Base-by-base conservation (phyloP, 805 yeast genomes). In the Barnettozyma vustinii region DNA sequence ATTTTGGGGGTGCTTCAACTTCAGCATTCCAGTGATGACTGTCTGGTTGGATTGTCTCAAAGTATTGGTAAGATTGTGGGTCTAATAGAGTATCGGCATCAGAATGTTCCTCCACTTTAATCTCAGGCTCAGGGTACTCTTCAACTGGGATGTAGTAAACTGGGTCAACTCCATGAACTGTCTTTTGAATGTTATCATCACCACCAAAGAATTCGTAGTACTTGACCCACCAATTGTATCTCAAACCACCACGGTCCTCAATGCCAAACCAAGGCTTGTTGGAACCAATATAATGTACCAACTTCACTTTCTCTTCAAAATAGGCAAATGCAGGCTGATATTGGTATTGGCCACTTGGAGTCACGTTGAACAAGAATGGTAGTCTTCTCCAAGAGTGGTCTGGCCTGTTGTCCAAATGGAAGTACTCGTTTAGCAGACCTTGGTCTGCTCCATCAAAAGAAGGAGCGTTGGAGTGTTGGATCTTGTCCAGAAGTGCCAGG, bases 381-480 rank as follows among this genome's bases (percentile, higher is more conserved):
- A 94, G 67, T 42, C 79, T 74, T 30, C 72, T 65, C 97, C 97
- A 91, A 4, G 42, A 32, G 18, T 47, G 41, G 8, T 41, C 39
- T 18, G 64, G 37, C 47, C 52, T 33, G 1, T 44, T 5, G 49
- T 60, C 58, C 12, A 55, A 46, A 40, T 48, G 59, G 54, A 85
- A 87, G 60, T 74, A 83, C 58, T 84, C 83, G 63, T 89, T 88
- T 55, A 88, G 70, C 40, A 88, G 69, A 3, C 96, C 96, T 65
- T 88, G 96, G 65, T 88, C 96, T 2, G 95, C 94, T 37, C 96
- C 96, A 62, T 88, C 96, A 59, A 88, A 87, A 0, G 79, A 68
- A 3, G 68, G 70, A 52, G n/a, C 46, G 30, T 45, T 54, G 15
- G 60, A 56, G 9, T 54, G 51, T 51, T 39, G 56, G 21, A 68